These are phyloP conservation scores for Euphorbia schlechtendalii DNA, from an alignment of 441 rosid species.

Conservation along the genomic window DNA sequence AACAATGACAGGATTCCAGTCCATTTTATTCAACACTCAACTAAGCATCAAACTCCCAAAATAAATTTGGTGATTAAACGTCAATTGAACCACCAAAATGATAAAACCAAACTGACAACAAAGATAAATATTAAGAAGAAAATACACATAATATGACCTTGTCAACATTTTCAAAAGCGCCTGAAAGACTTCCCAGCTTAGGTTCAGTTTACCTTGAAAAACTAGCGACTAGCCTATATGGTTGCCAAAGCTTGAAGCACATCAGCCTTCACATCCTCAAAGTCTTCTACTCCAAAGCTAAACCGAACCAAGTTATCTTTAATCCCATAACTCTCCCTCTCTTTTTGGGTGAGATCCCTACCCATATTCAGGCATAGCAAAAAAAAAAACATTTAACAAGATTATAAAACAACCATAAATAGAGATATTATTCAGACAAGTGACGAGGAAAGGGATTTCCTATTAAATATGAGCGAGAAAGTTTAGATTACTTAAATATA, in stretches of 20 bases:
- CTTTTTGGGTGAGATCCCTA: conserved; percentile 76
- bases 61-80: conserved; percentile 11
- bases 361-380: neutral
- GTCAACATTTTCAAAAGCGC: conserved; percentile 15
- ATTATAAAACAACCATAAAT: neutral
- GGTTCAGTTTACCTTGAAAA: neutral
- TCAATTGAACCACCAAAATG: conserved; percentile 17
- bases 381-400: neutral
- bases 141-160: conserved; percentile 30
- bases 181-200: neutral
- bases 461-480: neutral
- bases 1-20: neutral
- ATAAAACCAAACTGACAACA: neutral
- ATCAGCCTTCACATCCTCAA: conserved; percentile 76
- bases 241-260: conserved; percentile 72
- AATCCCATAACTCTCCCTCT: conserved; percentile 74
- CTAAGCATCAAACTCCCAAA: conserved; percentile 3
- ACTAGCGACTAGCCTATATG: conserved; percentile 33
- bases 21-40: conserved; percentile 8
- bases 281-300: conserved; percentile 90
- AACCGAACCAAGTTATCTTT: conserved; percentile 85
- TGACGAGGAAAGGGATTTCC: neutral
- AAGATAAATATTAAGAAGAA: neutral
- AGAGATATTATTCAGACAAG: neutral
- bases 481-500: neutral